Evolutionary conservation across 116 monocot species (phyloP).

Genomic region (Dioscorea cayenensis): DNA sequence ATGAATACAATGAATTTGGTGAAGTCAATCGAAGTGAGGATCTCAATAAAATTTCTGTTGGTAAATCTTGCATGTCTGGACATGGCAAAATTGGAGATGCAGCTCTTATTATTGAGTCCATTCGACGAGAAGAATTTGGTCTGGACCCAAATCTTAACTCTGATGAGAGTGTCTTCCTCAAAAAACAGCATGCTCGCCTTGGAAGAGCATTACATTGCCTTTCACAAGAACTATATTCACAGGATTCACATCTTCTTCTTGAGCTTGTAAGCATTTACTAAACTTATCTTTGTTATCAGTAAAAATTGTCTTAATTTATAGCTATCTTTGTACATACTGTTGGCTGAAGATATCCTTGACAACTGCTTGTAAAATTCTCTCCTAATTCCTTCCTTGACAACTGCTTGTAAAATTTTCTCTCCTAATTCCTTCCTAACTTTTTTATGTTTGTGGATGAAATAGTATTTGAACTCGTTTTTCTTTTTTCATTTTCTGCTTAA

Average conservation of each 20-base stretch:
- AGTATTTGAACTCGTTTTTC: too few relatives aligned
- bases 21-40: not conserved
- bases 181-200: constrained; percentile 93
- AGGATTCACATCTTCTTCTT: constrained; percentile 98
- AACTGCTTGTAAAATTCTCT: too few relatives aligned
- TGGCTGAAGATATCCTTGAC: too few relatives aligned
- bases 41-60: constrained; percentile 9
- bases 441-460: too few relatives aligned
- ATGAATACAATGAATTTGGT: not conserved
- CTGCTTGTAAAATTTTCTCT: too few relatives aligned
- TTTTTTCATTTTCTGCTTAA: too few relatives aligned
- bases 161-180: constrained; percentile 49
- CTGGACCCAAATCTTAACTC: constrained; percentile 44
- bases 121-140: constrained; percentile 93
- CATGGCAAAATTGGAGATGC: constrained; percentile 35
- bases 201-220: constrained; percentile 95
- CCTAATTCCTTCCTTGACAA: too few relatives aligned
- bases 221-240: constrained; percentile 95
- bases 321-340: too few relatives aligned
- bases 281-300: too few relatives aligned
- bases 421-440: too few relatives aligned
- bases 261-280: constrained; percentile 51
- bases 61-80: constrained; percentile 7
- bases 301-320: too few relatives aligned
- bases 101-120: constrained; percentile 58